Percentiles rank a stretch among this genome's conserved stretches.
phyloP scores from a whole-genome alignment of 805 yeast species.

The Komagataella pastoris region DNA sequence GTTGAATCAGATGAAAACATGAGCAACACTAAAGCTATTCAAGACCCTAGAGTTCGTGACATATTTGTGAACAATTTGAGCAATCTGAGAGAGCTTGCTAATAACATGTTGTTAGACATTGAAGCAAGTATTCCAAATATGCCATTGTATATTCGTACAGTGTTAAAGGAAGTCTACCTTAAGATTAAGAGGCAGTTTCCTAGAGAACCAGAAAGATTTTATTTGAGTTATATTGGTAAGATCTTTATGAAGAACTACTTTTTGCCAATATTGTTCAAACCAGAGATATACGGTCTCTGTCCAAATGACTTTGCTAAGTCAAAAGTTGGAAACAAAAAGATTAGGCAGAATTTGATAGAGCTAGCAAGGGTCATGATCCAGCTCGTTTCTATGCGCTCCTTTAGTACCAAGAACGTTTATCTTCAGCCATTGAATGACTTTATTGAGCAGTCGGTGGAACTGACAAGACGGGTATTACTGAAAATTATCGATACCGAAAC shows the following conservation, averaged over 20 bases:
- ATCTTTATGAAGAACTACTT: conserved; percentile 41
- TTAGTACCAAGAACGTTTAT: conserved; percentile 47
- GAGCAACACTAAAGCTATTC: conserved; percentile 51
- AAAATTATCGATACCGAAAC: conserved; percentile 39
- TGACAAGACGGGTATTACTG: conserved; percentile 29
- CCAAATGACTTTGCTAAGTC: conserved; percentile 11
- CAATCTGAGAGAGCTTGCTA: conserved; percentile 55
- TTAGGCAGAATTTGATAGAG: conserved; percentile 36
- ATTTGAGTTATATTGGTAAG: conserved; percentile 58
- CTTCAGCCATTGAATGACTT: conserved; percentile 73
- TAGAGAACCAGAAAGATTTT: conserved; percentile 42
- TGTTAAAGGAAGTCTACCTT: conserved; percentile 31
- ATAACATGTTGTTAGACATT: conserved; percentile 43
- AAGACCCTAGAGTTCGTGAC: conserved; percentile 58
- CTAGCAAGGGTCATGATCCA: conserved; percentile 51
- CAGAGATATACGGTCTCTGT: conserved; percentile 44
- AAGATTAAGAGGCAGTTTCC: conserved; percentile 30
- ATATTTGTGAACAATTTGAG: conserved; percentile 66
- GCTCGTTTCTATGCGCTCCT: conserved; percentile 54
- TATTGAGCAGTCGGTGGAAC: conserved; percentile 35
- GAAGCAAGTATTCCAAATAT: conserved; percentile 26
- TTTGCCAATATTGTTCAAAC: conserved; percentile 29
- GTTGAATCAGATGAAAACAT: conserved; percentile 14
- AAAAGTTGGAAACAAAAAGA: conserved; percentile 11
- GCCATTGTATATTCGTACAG: conserved; percentile 43